phyloP scores from a whole-genome alignment of 2,329 filamentous ascomycete species.

The Aotearoamyces nothofagi region DNA sequence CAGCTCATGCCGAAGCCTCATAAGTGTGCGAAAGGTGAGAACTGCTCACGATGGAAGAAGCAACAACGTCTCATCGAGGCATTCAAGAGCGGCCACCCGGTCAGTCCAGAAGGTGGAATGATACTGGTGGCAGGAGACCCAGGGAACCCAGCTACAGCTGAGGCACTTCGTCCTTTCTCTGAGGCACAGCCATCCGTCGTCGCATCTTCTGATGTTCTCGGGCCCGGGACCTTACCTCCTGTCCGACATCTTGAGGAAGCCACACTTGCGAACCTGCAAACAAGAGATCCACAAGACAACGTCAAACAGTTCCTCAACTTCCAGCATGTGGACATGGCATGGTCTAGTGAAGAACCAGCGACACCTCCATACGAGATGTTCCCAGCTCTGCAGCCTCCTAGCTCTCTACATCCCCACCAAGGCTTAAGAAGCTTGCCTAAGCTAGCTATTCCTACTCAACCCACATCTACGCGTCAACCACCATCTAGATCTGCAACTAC shows the following conservation, averaged over 20 bases:
- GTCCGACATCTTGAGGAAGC: slow-evolving; percentile 61
- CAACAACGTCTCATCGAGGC: slow-evolving; percentile 64
- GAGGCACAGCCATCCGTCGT: slow-evolving; percentile 70
- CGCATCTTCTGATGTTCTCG: slow-evolving; percentile 82
- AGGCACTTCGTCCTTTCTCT: slow-evolving; percentile 50
- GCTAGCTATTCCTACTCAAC: slow-evolving; percentile 38
- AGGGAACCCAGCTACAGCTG: slow-evolving; percentile 55
- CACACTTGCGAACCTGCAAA: slow-evolving; percentile 51
- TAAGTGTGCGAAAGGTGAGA: slow-evolving; percentile 72
- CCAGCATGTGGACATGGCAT: slow-evolving; percentile 41
- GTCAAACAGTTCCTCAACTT: slow-evolving; percentile 83
- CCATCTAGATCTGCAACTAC: slow-evolving; percentile 17
- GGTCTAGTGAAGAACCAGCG: slow-evolving; percentile 41
- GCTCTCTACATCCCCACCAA: slow-evolving; percentile 27
- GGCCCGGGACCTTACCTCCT: slow-evolving; percentile 47
- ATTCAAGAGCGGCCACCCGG: slow-evolving; percentile 62
- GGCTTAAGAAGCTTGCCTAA: slow-evolving; percentile 44
- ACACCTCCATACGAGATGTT: slow-evolving; percentile 56
- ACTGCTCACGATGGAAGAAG: slow-evolving; percentile 68
- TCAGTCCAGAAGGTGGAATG: slow-evolving; percentile 41
- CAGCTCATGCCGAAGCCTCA: slow-evolving; percentile 76
- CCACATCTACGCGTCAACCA: slow-evolving; percentile 9
- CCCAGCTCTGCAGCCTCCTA: slow-evolving; percentile 21
- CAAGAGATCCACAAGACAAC: slow-evolving; percentile 77
- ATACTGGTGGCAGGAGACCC: slow-evolving; percentile 68